Base-by-base conservation (phyloP, 495 filamentous ascomycete species). In the Acidomyces sp. region DNA sequence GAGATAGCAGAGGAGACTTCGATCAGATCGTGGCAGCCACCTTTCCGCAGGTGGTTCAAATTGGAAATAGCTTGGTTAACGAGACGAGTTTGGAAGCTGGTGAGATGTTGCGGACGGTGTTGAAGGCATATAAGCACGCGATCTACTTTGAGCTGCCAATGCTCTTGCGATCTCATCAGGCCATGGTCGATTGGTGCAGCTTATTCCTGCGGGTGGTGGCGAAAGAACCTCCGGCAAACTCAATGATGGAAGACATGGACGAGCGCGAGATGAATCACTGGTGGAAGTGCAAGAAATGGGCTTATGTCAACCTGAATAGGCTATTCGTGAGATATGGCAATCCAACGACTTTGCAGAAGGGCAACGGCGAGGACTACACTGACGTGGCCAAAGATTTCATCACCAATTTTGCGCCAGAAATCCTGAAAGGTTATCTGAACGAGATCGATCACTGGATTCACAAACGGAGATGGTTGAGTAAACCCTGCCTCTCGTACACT, bases 261-360 rank as follows among this genome's bases (percentile, higher is more conserved):
- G 92, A 96, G 54, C 74, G 92, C 20, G 92, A 94, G 58, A 69
- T 74, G 39, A 86, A 93, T 57, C 84, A 94, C 57, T 97, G 90
- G 87, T 97, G 90, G 88, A 97, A 96, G 70, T 82, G 85, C 38
- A 97, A 96, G 80, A 97, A 96, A 62, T 96, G 90, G 92, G 80
- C 88, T 4, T 96, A 95, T 58, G 88, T 84, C 49, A 96, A 95
- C 62, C 66, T 97, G 40, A 97, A 97, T 61, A 73, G 90, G 48
- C 73, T 96, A 9, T 97, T 87, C 59, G 88, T 94, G 43, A 72
- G 88, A 82, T 93, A 97, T 49, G 90, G 92, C 46, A 96, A 88
- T 64, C 82, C 82, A 18, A 63, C 71, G 13, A 75, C 62, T 17
- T 74, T 76, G 50, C 72, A 65, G 46, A 85, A 75, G 62, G 73